These are phyloP conservation scores for Trichoderma sp. DNA, from an alignment of 2,329 filamentous ascomycete genomes.

Conservation along the genomic window DNA sequence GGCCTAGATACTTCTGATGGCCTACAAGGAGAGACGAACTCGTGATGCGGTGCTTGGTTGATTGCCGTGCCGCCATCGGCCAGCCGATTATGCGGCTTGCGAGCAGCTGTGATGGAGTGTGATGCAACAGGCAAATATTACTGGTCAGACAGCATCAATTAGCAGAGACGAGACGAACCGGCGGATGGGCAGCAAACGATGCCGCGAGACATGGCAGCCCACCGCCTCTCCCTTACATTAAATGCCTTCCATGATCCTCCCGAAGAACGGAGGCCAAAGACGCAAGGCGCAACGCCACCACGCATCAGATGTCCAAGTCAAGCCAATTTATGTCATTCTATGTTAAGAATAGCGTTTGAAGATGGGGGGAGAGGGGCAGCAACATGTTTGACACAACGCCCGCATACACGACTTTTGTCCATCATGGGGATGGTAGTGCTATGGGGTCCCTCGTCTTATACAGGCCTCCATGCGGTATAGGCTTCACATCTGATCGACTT, in stretches of 20 bases:
- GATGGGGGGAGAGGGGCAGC: constrained; percentile 1
- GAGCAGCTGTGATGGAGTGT: background rate
- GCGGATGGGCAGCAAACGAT: background rate
- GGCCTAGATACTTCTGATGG: constrained; percentile 39
- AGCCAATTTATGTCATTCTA: background rate
- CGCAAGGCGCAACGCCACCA: constrained; percentile 10
- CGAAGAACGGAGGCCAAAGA: constrained; percentile 21
- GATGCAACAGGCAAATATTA: background rate
- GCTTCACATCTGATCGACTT: background rate
- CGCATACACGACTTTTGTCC: background rate
- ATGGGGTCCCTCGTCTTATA: background rate
- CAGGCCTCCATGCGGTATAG: background rate
- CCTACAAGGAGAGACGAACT: background rate
- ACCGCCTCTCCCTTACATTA: background rate
- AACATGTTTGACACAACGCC: background rate
- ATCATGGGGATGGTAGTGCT: background rate
- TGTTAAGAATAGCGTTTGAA: background rate
- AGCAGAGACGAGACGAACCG: background rate
- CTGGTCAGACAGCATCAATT: no score
- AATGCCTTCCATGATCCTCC: constrained; percentile 1
- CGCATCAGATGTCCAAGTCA: background rate
- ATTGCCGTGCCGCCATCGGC: constrained; percentile 9
- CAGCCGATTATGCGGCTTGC: constrained; percentile 4
- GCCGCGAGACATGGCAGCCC: background rate
- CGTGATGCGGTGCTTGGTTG: background rate